Evolutionary conservation across 2,329 filamentous ascomycete species (phyloP).

Genomic region (Cercospora sp.): DNA sequence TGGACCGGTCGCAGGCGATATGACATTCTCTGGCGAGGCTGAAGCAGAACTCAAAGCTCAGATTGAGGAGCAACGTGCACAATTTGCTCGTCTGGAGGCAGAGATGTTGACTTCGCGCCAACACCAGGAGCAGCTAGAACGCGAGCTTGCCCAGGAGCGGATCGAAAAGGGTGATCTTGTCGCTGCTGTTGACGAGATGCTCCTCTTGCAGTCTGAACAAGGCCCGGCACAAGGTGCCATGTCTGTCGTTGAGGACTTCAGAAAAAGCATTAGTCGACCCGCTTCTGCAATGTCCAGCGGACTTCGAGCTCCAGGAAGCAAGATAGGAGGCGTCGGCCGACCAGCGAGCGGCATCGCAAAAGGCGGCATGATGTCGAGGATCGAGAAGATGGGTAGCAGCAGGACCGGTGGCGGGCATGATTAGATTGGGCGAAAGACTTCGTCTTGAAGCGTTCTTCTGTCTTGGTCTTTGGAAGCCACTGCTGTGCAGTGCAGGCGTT

Average conservation of each 20-base stretch:
- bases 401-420: conserved; percentile 5
- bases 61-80: conserved; percentile 67
- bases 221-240: conserved; percentile 42
- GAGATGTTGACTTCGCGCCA: conserved; percentile 69
- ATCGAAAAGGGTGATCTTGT: conserved; percentile 84
- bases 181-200: conserved; percentile 79
- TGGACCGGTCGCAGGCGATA: conserved; percentile 45
- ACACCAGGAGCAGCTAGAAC: conserved; percentile 70
- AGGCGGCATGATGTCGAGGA: conserved; percentile 21
- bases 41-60: conserved; percentile 45
- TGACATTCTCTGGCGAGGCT: conserved; percentile 26
- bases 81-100: conserved; percentile 72
- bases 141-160: conserved; percentile 70
- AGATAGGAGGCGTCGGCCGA: conserved; percentile 40
- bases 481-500: conserved; percentile 9
- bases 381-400: conserved; percentile 22
- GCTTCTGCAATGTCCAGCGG: conserved; percentile 47
- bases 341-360: conserved; percentile 14
- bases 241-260: conserved; percentile 50
- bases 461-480: background rate
- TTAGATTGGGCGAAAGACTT: background rate
- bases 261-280: conserved; percentile 57
- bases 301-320: conserved; percentile 62
- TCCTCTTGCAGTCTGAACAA: conserved; percentile 61
- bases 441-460: background rate